These are phyloP conservation scores for Claviceps paspali DNA, from an alignment of 2,329 filamentous ascomycete species.

Conservation along the genomic window DNA sequence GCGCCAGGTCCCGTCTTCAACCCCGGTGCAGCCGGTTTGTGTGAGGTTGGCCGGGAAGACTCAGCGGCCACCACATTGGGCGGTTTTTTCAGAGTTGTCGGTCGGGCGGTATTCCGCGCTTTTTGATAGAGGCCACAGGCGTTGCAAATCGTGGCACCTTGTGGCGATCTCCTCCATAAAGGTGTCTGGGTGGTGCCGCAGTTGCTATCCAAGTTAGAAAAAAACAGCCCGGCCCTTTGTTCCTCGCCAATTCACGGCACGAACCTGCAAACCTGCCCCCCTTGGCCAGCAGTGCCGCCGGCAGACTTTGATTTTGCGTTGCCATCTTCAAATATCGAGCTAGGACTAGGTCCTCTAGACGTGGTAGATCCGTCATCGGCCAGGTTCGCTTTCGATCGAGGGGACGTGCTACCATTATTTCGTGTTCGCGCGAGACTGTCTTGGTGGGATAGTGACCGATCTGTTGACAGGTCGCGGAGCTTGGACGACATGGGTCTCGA, in stretches of 20 bases:
- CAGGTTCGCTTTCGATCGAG: constrained; percentile 13
- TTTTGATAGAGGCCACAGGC: constrained; percentile 92
- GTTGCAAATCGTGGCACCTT: constrained; percentile 93
- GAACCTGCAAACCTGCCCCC: constrained; percentile 59
- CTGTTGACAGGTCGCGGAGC: constrained; percentile 12
- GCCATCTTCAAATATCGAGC: constrained; percentile 8
- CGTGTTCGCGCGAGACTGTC: constrained; percentile 10
- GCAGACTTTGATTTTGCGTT: constrained; percentile 7
- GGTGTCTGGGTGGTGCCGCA: constrained; percentile 89
- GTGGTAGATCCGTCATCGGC: constrained; percentile 10
- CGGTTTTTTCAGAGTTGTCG: constrained; percentile 76
- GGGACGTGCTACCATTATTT: constrained; percentile 13
- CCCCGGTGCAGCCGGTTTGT: constrained; percentile 21
- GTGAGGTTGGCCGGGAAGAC: constrained; percentile 25
- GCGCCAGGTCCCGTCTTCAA: constrained; percentile 26
- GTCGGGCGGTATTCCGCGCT: constrained; percentile 78
- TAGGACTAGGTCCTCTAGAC: constrained; percentile 16
- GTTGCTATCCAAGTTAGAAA: constrained; percentile 47
- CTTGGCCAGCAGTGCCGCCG: constrained; percentile 19
- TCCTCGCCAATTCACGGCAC: too few species aligned
- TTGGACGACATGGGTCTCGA: constrained; percentile 22
- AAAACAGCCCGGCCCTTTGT: too few species aligned
- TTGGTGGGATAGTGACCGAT: constrained; percentile 11
- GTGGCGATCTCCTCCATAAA: constrained; percentile 83
- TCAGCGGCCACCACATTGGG: constrained; percentile 33